A percentile compares a stretch with the other conserved stretches of the same genome.
Evolutionary conservation across 164 flowering plant genomes (phyloP).

Genomic region (Tinospora cordifolia): DNA sequence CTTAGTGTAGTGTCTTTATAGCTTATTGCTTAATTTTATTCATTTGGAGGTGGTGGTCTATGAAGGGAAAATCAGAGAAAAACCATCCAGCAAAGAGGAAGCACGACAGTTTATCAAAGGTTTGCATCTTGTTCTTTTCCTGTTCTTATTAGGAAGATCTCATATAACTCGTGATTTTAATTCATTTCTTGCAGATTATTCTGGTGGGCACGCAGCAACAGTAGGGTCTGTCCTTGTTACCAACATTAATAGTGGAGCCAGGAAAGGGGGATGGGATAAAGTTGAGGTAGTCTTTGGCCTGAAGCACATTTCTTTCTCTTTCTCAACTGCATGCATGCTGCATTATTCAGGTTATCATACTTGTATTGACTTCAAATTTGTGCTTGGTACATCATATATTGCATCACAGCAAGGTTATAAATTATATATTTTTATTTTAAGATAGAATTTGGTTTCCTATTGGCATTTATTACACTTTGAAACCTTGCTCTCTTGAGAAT

Average conservation of each 20-base stretch:
- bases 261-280: slow-evolving; percentile 73
- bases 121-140: slow-evolving; percentile 15
- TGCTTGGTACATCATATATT: no score
- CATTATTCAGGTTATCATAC: no score
- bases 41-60: slow-evolving; percentile 87
- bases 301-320: not conserved
- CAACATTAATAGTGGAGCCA: slow-evolving; percentile 62
- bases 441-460: not conserved
- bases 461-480: not conserved
- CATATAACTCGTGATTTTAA: slow-evolving; percentile 2
- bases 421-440: not conserved
- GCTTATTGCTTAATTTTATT: slow-evolving; percentile 20
- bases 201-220: slow-evolving; percentile 67
- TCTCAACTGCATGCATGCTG: not conserved
- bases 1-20: not conserved
- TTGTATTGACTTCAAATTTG: no score
- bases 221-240: slow-evolving; percentile 77
- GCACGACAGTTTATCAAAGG: slow-evolving; percentile 76
- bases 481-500: not conserved
- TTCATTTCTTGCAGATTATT: slow-evolving; percentile 47
- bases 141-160: not conserved
- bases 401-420: no score
- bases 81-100: slow-evolving; percentile 81
- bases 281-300: slow-evolving; percentile 61
- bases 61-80: slow-evolving; percentile 81